Evolutionary conservation across 495 filamentous ascomycete genomes (phyloP), one percentile per base, ranked within the genome.

Genomic region (Tuber brumale): DNA sequence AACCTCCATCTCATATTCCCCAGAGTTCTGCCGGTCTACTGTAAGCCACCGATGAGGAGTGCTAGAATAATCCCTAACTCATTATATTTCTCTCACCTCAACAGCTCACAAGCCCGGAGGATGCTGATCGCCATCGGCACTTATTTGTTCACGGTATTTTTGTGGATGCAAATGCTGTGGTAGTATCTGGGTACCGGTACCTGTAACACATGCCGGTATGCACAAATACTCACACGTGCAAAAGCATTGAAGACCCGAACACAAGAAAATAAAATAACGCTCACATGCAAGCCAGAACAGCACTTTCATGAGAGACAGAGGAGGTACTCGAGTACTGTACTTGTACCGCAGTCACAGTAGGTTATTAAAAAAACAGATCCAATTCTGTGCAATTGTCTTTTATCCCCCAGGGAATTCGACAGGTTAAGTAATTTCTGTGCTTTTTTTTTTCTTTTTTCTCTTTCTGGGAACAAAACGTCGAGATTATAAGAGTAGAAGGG

Each of bases 21-120:
- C 57, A 31, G n/a, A 66, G 27, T 66, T 31, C 27, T 12, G 14
- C 57, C 57, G 57, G 57, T 31, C 27, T 31, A 31, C 12, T 66
- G 57, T 66, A 66, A 66, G 57, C 57, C 57, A 31, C 57, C 57
- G 57, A 66, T 66, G 57, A 66, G 57, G 27, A 66, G 57, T 66
- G 27, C 57, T 66, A 31, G 57, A 66, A 66, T 66, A 31, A 31
- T 18, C 27, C 48, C 48, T n/a, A 57, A n/a, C 48, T n/a, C 48
- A n/a, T 10, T 57, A 23, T 51, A 57, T n/a, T 10, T 27, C 48
- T 57, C 48, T 27, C 48, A n/a, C 48, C 3, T n/a, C 48, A n/a
- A 57, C 48, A 51, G 46, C 23, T 51, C 46, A 9, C 19, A n/a
- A 57, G 48, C 8, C 23, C 23, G 8, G 23, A n/a, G 23, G 48